Evolutionary conservation across 805 yeast genomes (phyloP).

Genomic region (Saccharomycopsis sp.): DNA sequence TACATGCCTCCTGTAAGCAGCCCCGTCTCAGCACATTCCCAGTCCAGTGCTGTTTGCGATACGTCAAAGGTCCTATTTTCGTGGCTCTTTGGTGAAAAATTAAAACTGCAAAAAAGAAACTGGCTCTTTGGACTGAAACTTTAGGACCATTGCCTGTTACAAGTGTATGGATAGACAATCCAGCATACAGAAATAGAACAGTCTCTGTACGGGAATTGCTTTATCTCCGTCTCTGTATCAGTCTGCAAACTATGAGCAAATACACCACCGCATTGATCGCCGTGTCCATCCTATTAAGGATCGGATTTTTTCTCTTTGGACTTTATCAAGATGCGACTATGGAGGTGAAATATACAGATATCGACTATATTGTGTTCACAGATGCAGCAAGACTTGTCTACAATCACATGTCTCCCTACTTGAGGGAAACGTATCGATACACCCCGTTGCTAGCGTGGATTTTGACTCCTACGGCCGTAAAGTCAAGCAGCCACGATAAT

Average conservation of each 20-base stretch:
- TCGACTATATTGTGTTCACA: constrained; percentile 88
- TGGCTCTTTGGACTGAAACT: too few species aligned
- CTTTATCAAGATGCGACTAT: constrained; percentile 76
- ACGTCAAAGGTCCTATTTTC: neutral
- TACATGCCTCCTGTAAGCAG: too few species aligned
- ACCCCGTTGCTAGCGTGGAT: constrained; percentile 89
- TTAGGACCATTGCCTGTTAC: too few species aligned
- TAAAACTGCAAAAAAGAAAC: neutral
- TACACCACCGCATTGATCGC: neutral
- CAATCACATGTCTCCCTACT: constrained; percentile 58
- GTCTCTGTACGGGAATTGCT: too few species aligned
- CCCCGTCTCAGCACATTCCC: too few species aligned
- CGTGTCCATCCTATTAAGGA: constrained; percentile 35
- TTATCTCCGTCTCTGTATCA: neutral
- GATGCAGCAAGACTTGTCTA: constrained; percentile 79
- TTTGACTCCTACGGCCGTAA: constrained; percentile 55
- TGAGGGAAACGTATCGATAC: constrained; percentile 83
- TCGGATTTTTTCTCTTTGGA: constrained; percentile 70
- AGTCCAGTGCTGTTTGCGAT: neutral
- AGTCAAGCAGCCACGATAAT: constrained; percentile 44
- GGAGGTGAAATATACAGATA: constrained; percentile 85
- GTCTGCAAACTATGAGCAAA: neutral
- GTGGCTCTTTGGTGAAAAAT: neutral
- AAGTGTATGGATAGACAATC: too few species aligned
- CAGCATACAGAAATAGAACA: too few species aligned